Base-by-base conservation (phyloP, 345 rosid genomes). In the Clausena lansium region DNA sequence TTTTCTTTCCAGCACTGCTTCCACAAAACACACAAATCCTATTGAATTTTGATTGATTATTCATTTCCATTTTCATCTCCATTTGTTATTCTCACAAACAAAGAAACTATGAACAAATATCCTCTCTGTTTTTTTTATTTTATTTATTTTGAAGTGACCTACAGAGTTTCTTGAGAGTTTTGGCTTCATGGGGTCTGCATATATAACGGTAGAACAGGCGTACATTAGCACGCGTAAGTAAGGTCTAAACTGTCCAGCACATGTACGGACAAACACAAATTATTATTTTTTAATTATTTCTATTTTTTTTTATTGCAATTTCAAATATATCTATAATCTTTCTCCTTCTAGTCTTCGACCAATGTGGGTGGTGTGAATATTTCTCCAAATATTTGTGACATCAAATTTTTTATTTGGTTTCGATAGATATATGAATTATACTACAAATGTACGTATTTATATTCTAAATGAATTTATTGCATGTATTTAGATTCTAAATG, bases 11-110 rank as follows among this genome's bases (percentile, higher is more conserved):
- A 25, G 91, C 84, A 80, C 97, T 93, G 82, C 98, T 93, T 41
- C 98, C 98, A 84, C 98, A 95, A 76, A 95, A 95, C 81, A 95
- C 98, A 85, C 98, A 95, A 62, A 95, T 86, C 82, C 91, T 95
- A 78, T 85, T 91, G 90, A 95, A 95, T 82, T 76, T 87, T 41
- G 84, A 80, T 76, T 65, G 79, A 64, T 84, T 52, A 52, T 52
- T 85, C 71, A 81, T 82, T 57, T 83, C 71, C 80, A 66, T 78
- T 11, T 81, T 84, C 83, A 74, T 85, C 60, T 78, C 72, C 5
- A 45, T 77, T 20, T 74, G 80, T 76, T 81, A 75, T 67, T 82
- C 25, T 59, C 77, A 14, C 6, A 17, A 9, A 9, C 6, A 45
- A 27, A 47, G 70, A 61, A 75, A 70, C 36, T 25, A 30, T 4